Evolutionary conservation across 345 rosid genomes (phyloP).

Genomic region (Gossypium mustelinum): DNA sequence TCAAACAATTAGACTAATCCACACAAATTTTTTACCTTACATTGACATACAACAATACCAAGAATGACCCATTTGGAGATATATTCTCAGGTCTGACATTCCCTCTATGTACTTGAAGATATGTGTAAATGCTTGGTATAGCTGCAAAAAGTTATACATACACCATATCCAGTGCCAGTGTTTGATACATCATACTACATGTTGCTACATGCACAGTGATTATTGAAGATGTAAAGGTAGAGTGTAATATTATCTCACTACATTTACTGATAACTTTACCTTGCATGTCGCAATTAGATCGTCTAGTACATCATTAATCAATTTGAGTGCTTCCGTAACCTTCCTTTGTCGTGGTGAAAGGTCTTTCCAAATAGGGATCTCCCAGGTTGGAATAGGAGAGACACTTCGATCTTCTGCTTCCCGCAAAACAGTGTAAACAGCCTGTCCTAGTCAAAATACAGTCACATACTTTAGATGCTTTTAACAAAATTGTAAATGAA

Average conservation of each 20-base stretch:
- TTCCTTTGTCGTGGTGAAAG: constrained; percentile 82
- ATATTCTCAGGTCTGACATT: not conserved
- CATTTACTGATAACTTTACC: constrained; percentile 39
- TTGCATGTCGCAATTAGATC: constrained; percentile 81
- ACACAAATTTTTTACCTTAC: not conserved
- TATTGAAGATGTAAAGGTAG: not conserved
- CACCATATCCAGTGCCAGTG: not conserved
- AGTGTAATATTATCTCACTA: not conserved
- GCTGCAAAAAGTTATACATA: not conserved
- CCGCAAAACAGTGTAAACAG: constrained; percentile 82
- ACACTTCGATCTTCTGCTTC: constrained; percentile 98
- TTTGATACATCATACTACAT: not conserved
- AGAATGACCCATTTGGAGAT: not conserved
- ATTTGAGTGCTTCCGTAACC: constrained; percentile 65
- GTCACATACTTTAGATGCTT: constrained; percentile 5
- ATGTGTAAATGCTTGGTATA: not conserved
- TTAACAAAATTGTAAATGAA: not conserved
- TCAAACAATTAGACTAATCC: not conserved
- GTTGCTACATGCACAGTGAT: not conserved
- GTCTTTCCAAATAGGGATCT: constrained; percentile 91
- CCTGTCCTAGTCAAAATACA: constrained; percentile 43
- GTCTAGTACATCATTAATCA: constrained; percentile 71
- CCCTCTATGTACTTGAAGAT: not conserved
- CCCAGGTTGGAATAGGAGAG: constrained; percentile 89
- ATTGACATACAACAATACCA: not conserved